These are phyloP conservation scores for Fraxinus platypoda DNA, from an alignment of 305 asterid genomes.

Conservation along the genomic window DNA sequence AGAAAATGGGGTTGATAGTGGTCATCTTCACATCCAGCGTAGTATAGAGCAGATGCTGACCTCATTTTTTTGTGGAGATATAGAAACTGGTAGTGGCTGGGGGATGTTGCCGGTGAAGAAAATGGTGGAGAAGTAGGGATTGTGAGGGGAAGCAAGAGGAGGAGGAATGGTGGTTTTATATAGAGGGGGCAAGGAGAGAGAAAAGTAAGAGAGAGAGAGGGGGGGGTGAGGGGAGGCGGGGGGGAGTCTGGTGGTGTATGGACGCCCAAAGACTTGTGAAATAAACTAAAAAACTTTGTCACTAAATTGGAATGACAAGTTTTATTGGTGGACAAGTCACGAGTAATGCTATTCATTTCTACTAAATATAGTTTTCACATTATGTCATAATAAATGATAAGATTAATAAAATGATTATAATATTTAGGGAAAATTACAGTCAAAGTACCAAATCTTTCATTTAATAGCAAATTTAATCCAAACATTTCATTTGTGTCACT, in stretches of 20 bases:
- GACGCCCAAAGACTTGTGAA: constrained; percentile 12
- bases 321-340: no score
- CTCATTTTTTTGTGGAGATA: constrained; percentile 30
- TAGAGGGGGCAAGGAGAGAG: not conserved
- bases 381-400: not conserved
- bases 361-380: no score
- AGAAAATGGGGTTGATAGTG: constrained; percentile 71
- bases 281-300: no score
- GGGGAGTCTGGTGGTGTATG: constrained; percentile 18
- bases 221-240: no score
- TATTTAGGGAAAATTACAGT: constrained; percentile 1
- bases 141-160: constrained; percentile 25
- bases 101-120: not conserved
- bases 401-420: no score
- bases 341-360: no score
- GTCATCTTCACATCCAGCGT: constrained; percentile 48
- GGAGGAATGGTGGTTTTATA: constrained; percentile 4
- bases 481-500: no score
- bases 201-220: not conserved
- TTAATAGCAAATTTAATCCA: no score
- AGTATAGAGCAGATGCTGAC: constrained; percentile 34
- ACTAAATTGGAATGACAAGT: no score
- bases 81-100: not conserved
- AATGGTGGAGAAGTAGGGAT: constrained; percentile 8
- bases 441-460: constrained; percentile 7